Conservation (phyloP, 352 stramenopile species). For the Pythium insidiosum region DNA sequence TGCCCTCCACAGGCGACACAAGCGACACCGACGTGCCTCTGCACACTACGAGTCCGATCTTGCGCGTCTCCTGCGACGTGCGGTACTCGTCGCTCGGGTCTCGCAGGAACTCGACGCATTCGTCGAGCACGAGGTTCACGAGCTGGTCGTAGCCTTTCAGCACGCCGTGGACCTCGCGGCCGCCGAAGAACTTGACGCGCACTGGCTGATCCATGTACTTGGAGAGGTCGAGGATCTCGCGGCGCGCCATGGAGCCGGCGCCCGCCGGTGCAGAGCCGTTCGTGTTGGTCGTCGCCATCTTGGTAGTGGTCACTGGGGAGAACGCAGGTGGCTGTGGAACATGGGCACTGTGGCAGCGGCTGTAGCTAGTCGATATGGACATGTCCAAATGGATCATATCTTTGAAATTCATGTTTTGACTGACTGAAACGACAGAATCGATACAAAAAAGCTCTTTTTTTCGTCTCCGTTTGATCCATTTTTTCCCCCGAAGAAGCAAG, state of each 20-base stretch:
- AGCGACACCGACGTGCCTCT: slow-evolving; percentile 89
- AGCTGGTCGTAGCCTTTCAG: slow-evolving; percentile 96
- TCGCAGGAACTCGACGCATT: slow-evolving; percentile 93
- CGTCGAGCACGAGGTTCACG: slow-evolving; percentile 96
- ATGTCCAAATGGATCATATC: too few species aligned
- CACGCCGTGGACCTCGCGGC: slow-evolving; percentile 87
- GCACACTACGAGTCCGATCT: slow-evolving; percentile 92
- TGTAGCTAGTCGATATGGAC: too few species aligned
- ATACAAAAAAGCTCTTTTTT: too few species aligned
- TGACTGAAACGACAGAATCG: too few species aligned
- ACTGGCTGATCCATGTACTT: slow-evolving; percentile 94
- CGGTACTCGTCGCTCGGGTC: slow-evolving; percentile 87
- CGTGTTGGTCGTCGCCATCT: slow-evolving; percentile 52
- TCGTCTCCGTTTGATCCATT: too few species aligned
- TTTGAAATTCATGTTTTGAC: too few species aligned
- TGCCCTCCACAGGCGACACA: slow-evolving; percentile 87
- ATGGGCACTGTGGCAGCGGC: too few species aligned
- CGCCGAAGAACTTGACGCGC: slow-evolving; percentile 93
- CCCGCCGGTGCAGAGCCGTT: too few species aligned
- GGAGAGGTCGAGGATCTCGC: slow-evolving; percentile 91
- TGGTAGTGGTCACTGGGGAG: too few species aligned
- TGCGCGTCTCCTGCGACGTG: slow-evolving; percentile 88
- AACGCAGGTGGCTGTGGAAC: too few species aligned
- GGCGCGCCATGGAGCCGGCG: slow-evolving; percentile 17
- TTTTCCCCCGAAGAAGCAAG: too few species aligned